phyloP scores from a whole-genome alignment of 257 asterid genomes.

The Nicotiana benthamiana region DNA sequence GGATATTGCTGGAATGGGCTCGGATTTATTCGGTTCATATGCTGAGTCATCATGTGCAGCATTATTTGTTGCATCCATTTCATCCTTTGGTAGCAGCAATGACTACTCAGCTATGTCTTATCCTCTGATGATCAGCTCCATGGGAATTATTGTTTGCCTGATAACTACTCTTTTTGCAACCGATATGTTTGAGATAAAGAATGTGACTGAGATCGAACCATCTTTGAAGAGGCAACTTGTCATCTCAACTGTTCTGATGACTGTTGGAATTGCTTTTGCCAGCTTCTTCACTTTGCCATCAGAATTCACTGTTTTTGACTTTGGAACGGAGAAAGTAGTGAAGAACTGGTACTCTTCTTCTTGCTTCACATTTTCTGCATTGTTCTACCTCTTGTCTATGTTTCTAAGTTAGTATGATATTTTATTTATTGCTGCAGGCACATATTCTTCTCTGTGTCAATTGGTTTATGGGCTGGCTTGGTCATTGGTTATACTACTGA shows the following conservation, averaged over 20 bases:
- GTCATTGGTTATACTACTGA: conserved; percentile 47
- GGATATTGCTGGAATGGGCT: conserved; percentile 65
- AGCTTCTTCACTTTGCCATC: conserved; percentile 41
- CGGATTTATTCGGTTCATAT: conserved; percentile 52
- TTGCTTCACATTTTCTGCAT: not conserved
- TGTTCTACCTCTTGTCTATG: not conserved
- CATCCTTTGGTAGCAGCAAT: conserved; percentile 47
- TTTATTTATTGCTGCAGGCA: conserved; percentile 31
- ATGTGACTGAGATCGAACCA: conserved; percentile 43
- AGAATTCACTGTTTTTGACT: conserved; percentile 41
- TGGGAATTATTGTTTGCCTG: conserved; percentile 46
- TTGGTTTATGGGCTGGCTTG: conserved; percentile 62
- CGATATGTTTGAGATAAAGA: conserved; percentile 36
- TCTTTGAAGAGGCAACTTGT: conserved; percentile 49
- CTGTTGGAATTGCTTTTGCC: conserved; percentile 39
- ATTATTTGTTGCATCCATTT: conserved; percentile 48
- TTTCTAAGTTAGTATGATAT: not conserved
- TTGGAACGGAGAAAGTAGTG: conserved; percentile 37
- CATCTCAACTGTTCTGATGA: conserved; percentile 47
- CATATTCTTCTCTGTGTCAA: conserved; percentile 44
- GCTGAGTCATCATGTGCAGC: conserved; percentile 67
- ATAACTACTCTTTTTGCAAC: conserved; percentile 45
- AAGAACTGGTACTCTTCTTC: conserved; percentile 29
- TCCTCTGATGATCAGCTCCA: conserved; percentile 44
- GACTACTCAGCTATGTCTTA: conserved; percentile 46